Percentiles rank a stretch among this genome's conserved stretches.
Evolutionary conservation across 2,329 filamentous ascomycete genomes (phyloP).

Genomic region (Truncatella angustata): DNA sequence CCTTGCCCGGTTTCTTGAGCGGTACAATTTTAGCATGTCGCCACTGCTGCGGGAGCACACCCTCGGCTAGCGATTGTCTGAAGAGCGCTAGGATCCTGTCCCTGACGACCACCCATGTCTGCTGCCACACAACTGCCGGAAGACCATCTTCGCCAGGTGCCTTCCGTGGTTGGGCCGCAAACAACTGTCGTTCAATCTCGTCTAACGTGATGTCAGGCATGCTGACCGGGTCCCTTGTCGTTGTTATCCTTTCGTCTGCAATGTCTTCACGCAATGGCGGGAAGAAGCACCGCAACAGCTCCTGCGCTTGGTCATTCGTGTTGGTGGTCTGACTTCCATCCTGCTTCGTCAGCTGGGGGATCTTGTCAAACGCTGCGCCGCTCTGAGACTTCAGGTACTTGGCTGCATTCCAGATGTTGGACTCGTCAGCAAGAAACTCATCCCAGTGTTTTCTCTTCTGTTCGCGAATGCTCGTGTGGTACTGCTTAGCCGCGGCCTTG

Average conservation of each 20-base stretch:
- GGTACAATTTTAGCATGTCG: slow-evolving; percentile 26
- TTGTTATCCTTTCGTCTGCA: slow-evolving; percentile 16
- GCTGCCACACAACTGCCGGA: slow-evolving; percentile 12
- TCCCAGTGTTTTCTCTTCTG: slow-evolving; percentile 25
- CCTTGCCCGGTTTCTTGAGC: slow-evolving; percentile 25
- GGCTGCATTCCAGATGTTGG: slow-evolving; percentile 28
- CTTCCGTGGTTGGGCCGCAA: slow-evolving; percentile 17
- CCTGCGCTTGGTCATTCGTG: slow-evolving; percentile 16
- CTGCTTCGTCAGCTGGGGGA: slow-evolving; percentile 18
- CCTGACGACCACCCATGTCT: slow-evolving; percentile 2
- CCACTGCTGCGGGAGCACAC: slow-evolving; percentile 19
- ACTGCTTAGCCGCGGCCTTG: slow-evolving; percentile 20
- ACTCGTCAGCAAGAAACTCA: slow-evolving; percentile 24
- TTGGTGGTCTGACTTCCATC: slow-evolving; percentile 16
- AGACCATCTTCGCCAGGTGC: slow-evolving; percentile 19
- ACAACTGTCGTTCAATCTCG: slow-evolving; percentile 19
- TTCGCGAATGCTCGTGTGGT: slow-evolving; percentile 23
- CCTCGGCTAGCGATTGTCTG: slow-evolving; percentile 15
- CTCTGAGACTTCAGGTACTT: slow-evolving; percentile 23
- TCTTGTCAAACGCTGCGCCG: slow-evolving; percentile 20
- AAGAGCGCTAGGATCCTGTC: slow-evolving; percentile 15
- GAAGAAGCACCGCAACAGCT: slow-evolving; percentile 20
- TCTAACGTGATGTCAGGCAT: slow-evolving; percentile 19
- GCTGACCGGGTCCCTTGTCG: slow-evolving; percentile 12
- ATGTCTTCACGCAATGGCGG: slow-evolving; percentile 9